phyloP scores from a whole-genome alignment of 441 rosid genomes.

The Caryocar brasiliense region DNA sequence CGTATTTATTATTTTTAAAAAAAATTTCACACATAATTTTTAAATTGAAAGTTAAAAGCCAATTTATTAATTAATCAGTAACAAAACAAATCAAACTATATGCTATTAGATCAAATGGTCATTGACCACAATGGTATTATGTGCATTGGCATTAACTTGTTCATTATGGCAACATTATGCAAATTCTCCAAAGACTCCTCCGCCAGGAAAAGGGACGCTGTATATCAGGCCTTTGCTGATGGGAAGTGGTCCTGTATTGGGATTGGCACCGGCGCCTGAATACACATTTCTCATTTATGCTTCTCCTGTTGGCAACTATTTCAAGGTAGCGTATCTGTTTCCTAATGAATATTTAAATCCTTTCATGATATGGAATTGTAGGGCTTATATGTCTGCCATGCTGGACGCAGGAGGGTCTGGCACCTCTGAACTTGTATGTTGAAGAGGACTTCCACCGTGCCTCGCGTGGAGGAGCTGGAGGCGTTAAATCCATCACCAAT shows the following conservation, averaged over 20 bases:
- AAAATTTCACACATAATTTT: too few species aligned
- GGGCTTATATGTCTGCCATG: not conserved
- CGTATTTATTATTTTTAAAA: too few species aligned
- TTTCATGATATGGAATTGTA: not conserved
- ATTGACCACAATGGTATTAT: too few species aligned
- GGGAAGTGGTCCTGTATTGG: slow-evolving; percentile 82
- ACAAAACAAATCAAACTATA: too few species aligned
- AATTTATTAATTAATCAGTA: too few species aligned
- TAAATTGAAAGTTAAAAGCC: too few species aligned
- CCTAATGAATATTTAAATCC: not conserved
- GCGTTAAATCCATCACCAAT: slow-evolving; percentile 49
- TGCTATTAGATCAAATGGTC: too few species aligned
- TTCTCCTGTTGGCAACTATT: slow-evolving; percentile 76
- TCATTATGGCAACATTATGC: not conserved
- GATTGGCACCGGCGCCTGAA: slow-evolving; percentile 74
- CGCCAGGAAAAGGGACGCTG: slow-evolving; percentile 74
- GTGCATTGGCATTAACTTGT: too few species aligned
- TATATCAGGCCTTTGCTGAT: slow-evolving; percentile 78
- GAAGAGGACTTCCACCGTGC: slow-evolving; percentile 72
- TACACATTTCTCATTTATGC: slow-evolving; percentile 65
- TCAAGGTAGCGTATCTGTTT: slow-evolving; percentile 34
- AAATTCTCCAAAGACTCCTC: slow-evolving; percentile 50
- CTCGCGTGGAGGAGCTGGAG: slow-evolving; percentile 78
- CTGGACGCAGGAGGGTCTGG: slow-evolving; percentile 34
- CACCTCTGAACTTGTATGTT: slow-evolving; percentile 47